phyloP scores from a whole-genome alignment of 2,329 filamentous ascomycete genomes.

The Emmonsiellopsis sp. region DNA sequence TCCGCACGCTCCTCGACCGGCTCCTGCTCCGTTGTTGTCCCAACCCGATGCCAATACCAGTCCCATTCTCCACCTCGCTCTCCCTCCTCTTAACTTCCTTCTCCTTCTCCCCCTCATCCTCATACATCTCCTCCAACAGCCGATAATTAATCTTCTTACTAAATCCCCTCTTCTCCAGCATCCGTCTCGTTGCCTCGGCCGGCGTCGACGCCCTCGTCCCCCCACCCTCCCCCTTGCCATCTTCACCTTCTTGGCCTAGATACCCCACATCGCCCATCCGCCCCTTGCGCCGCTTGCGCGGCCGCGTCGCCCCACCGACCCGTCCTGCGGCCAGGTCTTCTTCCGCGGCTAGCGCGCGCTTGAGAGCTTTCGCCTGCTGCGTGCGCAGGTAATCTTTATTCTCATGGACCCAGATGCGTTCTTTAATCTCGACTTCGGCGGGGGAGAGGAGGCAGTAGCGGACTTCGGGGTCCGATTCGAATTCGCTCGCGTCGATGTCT shows the following conservation, averaged over 20 bases:
- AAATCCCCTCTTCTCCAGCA: conserved; percentile 58
- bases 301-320: conserved; percentile 28
- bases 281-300: conserved; percentile 41
- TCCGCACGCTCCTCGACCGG: conserved; percentile 15
- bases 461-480: conserved; percentile 83
- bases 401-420: conserved; percentile 86
- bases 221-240: conserved; percentile 44
- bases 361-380: conserved; percentile 74
- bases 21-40: background rate
- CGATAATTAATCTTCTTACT: conserved; percentile 68
- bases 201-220: conserved; percentile 59
- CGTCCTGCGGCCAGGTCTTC: conserved; percentile 16
- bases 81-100: conserved; percentile 14
- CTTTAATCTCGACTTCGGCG: conserved; percentile 71
- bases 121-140: conserved; percentile 31
- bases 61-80: conserved; percentile 16
- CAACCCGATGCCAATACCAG: conserved; percentile 9
- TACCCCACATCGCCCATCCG: conserved; percentile 40
- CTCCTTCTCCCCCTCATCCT: conserved; percentile 22
- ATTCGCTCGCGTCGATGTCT: conserved; percentile 70
- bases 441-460: conserved; percentile 65
- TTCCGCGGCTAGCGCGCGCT: conserved; percentile 55
- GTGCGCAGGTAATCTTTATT: conserved; percentile 89
- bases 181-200: conserved; percentile 59
- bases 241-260: conserved; percentile 27